Percentiles rank a stretch among this genome's conserved stretches.
Conservation (phyloP, 305 asterid species). For the Fraxinus angustifolia region DNA sequence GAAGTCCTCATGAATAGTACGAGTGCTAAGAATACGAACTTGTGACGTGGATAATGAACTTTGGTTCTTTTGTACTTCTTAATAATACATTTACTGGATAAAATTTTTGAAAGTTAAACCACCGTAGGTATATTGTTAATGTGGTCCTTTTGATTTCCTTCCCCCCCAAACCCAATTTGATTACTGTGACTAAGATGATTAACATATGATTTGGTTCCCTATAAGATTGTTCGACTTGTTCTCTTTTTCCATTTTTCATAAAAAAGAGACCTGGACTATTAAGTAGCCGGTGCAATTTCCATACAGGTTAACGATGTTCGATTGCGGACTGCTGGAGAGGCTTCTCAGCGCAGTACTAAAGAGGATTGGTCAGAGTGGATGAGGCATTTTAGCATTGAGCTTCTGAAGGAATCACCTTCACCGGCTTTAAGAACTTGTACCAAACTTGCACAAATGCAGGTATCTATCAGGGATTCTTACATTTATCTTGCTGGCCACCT, state of each 20-base stretch:
- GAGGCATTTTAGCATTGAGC: constrained; percentile 98
- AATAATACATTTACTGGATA: not conserved
- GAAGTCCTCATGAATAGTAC: not conserved
- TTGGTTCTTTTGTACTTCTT: not conserved
- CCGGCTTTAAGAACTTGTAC: constrained; percentile 98
- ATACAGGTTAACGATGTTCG: constrained; percentile 82
- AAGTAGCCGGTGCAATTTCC: constrained; percentile 14
- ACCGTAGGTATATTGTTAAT: constrained; percentile 15
- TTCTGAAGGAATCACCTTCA: constrained; percentile 93
- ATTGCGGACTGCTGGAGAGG: constrained; percentile 90
- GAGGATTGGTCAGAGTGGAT: constrained; percentile 99
- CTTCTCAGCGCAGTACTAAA: constrained; percentile 97
- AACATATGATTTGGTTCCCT: constrained; percentile 2
- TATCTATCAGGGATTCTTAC: constrained; percentile 28
- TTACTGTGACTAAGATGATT: constrained; percentile 1
- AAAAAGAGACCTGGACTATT: not conserved
- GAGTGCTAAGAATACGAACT: constrained; percentile 2
- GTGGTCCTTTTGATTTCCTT: not conserved
- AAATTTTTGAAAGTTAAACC: constrained; percentile 2
- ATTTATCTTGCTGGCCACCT: constrained; percentile 10
- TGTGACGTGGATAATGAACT: constrained; percentile 6
- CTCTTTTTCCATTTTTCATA: not conserved
- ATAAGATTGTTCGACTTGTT: not conserved
- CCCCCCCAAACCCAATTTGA: not conserved
- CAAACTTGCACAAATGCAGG: constrained; percentile 95